phyloP scores from a whole-genome alignment of 78 protist genomes.

The Capsaspora owczarzaki region DNA sequence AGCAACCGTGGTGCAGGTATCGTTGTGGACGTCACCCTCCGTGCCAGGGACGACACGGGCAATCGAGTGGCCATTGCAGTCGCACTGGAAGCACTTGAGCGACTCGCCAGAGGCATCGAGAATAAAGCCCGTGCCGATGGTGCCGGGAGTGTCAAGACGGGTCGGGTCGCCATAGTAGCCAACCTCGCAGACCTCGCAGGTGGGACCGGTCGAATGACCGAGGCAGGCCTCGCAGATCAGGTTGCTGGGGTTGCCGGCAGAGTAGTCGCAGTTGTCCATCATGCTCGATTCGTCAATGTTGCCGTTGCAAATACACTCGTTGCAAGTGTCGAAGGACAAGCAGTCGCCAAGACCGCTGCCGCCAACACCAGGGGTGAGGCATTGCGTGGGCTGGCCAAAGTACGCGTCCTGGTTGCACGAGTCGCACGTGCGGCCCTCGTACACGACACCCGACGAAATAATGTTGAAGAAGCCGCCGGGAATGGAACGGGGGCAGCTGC shows the following conservation, averaged over 20 bases:
- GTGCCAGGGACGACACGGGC: no score
- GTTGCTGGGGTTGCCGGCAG: background rate
- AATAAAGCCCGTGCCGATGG: background rate
- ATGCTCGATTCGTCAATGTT: background rate
- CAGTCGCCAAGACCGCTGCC: background rate
- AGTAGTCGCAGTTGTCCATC: background rate
- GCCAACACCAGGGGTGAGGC: background rate
- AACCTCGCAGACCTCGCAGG: background rate
- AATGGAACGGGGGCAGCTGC: background rate
- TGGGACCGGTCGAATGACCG: background rate
- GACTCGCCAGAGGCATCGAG: background rate
- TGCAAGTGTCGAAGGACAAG: background rate
- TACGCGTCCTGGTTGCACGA: background rate
- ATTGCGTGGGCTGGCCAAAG: background rate
- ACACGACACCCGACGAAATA: background rate
- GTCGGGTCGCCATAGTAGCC: background rate
- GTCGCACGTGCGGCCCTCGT: background rate
- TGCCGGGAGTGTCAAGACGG: background rate
- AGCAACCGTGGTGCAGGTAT: no score
- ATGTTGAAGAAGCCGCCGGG: background rate
- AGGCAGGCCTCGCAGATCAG: background rate
- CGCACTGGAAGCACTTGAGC: constrained; percentile 13
- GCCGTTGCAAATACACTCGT: background rate
- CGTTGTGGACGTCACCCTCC: no score
- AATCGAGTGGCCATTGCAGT: background rate